Conservation (phyloP, 208 protist genomes). For the Acanthamoeba sp. region DNA sequence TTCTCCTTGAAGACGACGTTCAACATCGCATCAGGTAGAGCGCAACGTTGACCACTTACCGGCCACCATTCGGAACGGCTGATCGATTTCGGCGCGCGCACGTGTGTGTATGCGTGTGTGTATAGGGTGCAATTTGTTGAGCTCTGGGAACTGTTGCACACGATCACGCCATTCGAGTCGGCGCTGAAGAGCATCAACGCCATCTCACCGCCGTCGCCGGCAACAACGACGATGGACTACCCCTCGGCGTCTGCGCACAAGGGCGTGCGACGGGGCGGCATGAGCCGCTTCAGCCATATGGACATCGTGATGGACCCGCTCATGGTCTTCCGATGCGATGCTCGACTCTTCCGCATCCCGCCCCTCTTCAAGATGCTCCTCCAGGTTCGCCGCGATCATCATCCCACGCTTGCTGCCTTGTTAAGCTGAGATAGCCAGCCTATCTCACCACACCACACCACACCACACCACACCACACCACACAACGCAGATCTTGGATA, state of each 20-base stretch:
- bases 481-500: slow-evolving; percentile 73
- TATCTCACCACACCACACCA: too few relatives aligned
- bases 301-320: slow-evolving; percentile 80
- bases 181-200: slow-evolving; percentile 80
- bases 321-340: slow-evolving; percentile 72
- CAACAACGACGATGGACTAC: neutral
- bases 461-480: neutral
- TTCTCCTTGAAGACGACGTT: neutral
- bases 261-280: neutral
- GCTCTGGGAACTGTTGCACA: slow-evolving; percentile 71
- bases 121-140: slow-evolving; percentile 60
- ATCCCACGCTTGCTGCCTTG: too few relatives aligned
- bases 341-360: slow-evolving; percentile 77
- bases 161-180: slow-evolving; percentile 51
- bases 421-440: too few relatives aligned
- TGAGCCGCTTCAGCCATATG: slow-evolving; percentile 66
- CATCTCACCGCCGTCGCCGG: neutral
- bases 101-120: neutral
- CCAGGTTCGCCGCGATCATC: neutral
- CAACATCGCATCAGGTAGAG: neutral
- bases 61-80: neutral
- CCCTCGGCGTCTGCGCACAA: neutral
- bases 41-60: too few relatives aligned
- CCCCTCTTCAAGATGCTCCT: slow-evolving; percentile 79
- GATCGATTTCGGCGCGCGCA: neutral